Conservation (phyloP, 352 stramenopile genomes). For the Pilasporangium apinafurcum region DNA sequence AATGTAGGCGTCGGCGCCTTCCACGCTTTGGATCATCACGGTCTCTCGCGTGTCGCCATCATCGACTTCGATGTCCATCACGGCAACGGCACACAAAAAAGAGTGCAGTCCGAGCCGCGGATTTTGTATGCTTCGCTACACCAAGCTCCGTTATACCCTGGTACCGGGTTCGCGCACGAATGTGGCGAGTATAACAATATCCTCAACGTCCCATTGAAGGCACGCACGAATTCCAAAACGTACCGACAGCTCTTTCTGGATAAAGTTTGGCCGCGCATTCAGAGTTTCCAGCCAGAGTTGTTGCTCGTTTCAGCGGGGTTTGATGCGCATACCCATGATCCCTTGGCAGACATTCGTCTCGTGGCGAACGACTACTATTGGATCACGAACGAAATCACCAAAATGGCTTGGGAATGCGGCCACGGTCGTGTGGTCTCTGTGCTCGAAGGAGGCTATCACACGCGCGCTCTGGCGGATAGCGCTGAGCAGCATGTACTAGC, state of each 20-base stretch:
- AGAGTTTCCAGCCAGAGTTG: conserved; percentile 71
- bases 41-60: conserved; percentile 43
- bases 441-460: conserved; percentile 51
- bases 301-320: conserved; percentile 85
- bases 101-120: conserved; percentile 15
- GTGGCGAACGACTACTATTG: conserved; percentile 48
- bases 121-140: conserved; percentile 54
- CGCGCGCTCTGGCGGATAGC: conserved; percentile 35
- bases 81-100: conserved; percentile 78
- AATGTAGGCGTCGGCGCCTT: conserved; percentile 92
- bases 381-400: conserved; percentile 34
- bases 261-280: conserved; percentile 20
- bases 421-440: conserved; percentile 45
- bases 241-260: conserved; percentile 32
- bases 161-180: conserved; percentile 28
- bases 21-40: conserved; percentile 80
- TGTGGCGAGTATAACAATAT: conserved; percentile 27
- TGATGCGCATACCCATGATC: conserved; percentile 58
- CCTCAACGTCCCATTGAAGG: conserved; percentile 37
- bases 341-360: conserved; percentile 35
- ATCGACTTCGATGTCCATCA: conserved; percentile 84
- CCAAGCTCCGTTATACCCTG: conserved; percentile 42
- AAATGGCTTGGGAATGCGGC: conserved; percentile 33
- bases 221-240: conserved; percentile 18
- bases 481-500: conserved; percentile 40